Percentiles rank a stretch among this genome's conserved stretches.
Conservation (phyloP, 331 rosid species). For the Erythrophleum ivorense region DNA sequence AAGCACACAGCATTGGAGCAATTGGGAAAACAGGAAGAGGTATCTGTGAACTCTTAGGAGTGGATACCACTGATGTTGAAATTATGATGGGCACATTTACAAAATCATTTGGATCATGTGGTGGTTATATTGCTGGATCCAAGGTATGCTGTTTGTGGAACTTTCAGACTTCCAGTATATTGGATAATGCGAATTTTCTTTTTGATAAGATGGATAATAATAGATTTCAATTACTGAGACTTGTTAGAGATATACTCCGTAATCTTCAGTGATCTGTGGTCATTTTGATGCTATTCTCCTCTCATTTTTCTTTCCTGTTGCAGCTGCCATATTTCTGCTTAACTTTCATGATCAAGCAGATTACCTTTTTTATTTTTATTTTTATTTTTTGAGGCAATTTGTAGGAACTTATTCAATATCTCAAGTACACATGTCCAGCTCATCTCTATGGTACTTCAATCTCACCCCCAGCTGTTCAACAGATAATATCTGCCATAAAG, state of each 20-base stretch:
- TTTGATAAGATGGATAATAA: not conserved
- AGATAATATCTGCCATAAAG: conserved; percentile 53
- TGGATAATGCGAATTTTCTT: not conserved
- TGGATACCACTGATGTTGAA: conserved; percentile 66
- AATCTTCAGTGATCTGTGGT: not conserved
- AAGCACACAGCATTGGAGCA: conserved; percentile 82
- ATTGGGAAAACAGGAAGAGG: conserved; percentile 75
- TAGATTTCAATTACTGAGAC: not conserved
- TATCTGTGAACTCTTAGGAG: conserved; percentile 74
- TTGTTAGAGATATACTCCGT: not conserved
- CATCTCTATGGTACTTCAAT: conserved; percentile 57
- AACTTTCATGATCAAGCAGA: not conserved
- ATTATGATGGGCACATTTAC: conserved; percentile 83
- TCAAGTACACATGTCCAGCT: conserved; percentile 59
- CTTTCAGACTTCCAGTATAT: not conserved
- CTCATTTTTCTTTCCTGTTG: not conserved
- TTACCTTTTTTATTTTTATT: not conserved
- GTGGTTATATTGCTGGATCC: conserved; percentile 76
- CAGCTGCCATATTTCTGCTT: not conserved
- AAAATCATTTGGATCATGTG: conserved; percentile 72
- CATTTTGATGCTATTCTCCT: not conserved
- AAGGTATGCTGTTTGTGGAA: conserved; percentile 44
- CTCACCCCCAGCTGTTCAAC: conserved; percentile 67
- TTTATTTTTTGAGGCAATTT: conserved; percentile 11
- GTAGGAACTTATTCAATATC: conserved; percentile 66